Evolutionary conservation across 2,329 filamentous ascomycete genomes (phyloP).

Genomic region (Apiospora kogelbergensis): DNA sequence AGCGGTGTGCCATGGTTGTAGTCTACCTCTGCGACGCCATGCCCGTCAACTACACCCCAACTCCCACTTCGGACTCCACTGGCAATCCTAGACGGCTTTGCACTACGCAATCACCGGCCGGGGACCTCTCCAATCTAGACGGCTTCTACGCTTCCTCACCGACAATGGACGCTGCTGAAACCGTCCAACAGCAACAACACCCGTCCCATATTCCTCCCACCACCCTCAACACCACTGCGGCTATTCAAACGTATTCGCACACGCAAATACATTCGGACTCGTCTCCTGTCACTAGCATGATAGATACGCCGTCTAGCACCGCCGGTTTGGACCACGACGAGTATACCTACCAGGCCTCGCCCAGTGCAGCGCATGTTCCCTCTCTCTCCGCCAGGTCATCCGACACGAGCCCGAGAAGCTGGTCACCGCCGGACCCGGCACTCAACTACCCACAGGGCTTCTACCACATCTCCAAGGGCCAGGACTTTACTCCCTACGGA

Average conservation of each 20-base stretch:
- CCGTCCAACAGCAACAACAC: conserved; percentile 16
- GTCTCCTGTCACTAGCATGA: conserved; percentile 25
- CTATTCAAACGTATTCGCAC: conserved; percentile 19
- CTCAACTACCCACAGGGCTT: conserved; percentile 16
- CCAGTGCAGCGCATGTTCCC: conserved; percentile 18
- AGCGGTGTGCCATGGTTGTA: conserved; percentile 1
- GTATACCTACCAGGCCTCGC: conserved; percentile 35
- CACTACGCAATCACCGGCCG: conserved; percentile 25
- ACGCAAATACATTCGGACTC: conserved; percentile 22
- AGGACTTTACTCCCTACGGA: conserved; percentile 17
- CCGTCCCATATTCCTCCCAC: conserved; percentile 11
- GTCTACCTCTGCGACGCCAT: conserved; percentile 21
- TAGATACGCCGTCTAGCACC: conserved; percentile 37
- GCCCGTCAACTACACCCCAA: conserved; percentile 20
- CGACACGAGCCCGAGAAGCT: conserved; percentile 31
- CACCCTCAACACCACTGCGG: conserved; percentile 13
- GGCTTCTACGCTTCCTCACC: conserved; percentile 21
- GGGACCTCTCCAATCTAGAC: conserved; percentile 16
- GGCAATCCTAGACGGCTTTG: conserved; percentile 18
- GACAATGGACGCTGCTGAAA: conserved; percentile 18
- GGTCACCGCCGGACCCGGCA: conserved; percentile 22
- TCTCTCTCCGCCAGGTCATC: conserved; percentile 16
- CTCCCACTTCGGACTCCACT: conserved; percentile 16
- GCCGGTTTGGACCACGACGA: conserved; percentile 37
- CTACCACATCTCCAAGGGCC: conserved; percentile 13